phyloP scores from a whole-genome alignment of 208 protist species.

The Wallacemonas collosoma region DNA sequence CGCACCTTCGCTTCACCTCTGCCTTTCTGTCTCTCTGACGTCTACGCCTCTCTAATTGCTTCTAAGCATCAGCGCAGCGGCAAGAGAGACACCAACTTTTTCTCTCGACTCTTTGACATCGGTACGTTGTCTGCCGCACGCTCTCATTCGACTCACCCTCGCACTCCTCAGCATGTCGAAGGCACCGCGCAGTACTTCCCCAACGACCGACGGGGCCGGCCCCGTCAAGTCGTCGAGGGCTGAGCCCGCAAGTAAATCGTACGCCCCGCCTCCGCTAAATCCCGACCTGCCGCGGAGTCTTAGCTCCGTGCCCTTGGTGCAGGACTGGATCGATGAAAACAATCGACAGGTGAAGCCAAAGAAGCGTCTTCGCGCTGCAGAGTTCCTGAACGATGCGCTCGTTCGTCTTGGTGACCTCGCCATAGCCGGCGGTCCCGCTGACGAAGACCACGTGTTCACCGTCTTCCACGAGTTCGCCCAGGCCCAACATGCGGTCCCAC shows the following conservation, averaged over 20 bases:
- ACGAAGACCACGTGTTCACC: constrained; percentile 21
- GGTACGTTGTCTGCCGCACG: too few species aligned
- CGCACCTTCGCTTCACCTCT: too few species aligned
- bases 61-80: too few species aligned
- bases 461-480: constrained; percentile 55
- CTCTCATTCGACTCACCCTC: too few species aligned
- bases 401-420: constrained; percentile 38
- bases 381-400: constrained; percentile 78
- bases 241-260: not conserved
- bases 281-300: constrained; percentile 44
- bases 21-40: too few species aligned
- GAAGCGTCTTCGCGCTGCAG: constrained; percentile 37
- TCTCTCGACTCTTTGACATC: not conserved
- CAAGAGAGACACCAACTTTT: not conserved
- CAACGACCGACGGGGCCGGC: not conserved
- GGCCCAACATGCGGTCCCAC: constrained; percentile 50
- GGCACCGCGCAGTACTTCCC: not conserved
- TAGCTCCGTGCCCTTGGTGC: constrained; percentile 47
- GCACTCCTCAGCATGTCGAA: not conserved
- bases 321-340: constrained; percentile 55
- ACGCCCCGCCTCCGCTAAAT: constrained; percentile 4
- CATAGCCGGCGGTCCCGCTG: constrained; percentile 10
- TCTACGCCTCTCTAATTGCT: too few species aligned
- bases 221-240: not conserved
- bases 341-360: constrained; percentile 57